These are phyloP conservation scores for Stagonosporopsis tanaceti DNA, from an alignment of 2,329 filamentous ascomycete species.

Conservation along the genomic window DNA sequence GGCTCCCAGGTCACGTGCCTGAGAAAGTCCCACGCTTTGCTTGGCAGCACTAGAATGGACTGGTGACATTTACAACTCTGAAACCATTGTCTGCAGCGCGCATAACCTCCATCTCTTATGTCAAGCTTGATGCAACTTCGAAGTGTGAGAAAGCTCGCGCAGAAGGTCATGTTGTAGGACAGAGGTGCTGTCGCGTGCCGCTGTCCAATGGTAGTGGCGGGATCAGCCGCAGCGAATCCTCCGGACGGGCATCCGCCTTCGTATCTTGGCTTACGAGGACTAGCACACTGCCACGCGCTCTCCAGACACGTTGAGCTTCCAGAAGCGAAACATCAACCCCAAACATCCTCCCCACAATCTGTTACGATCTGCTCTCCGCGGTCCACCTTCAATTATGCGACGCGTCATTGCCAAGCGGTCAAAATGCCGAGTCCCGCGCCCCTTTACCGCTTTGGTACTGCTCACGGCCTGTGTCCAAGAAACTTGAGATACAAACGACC, in stretches of 20 bases:
- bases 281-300: not conserved
- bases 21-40: too few species aligned
- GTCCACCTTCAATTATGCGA: slow-evolving; percentile 14
- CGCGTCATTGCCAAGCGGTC: slow-evolving; percentile 34
- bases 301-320: not conserved
- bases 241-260: slow-evolving; percentile 1
- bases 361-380: slow-evolving; percentile 9
- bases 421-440: slow-evolving; percentile 30
- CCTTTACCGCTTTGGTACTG: slow-evolving; percentile 29
- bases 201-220: slow-evolving; percentile 3
- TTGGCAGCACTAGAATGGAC: too few species aligned
- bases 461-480: slow-evolving; percentile 17
- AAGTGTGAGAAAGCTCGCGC: not conserved
- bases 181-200: not conserved
- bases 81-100: not conserved
- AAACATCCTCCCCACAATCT: slow-evolving; percentile 7
- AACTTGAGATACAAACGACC: slow-evolving; percentile 13
- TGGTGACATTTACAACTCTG: too few species aligned
- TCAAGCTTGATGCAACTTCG: not conserved
- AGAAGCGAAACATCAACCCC: not conserved
- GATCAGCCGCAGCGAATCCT: slow-evolving; percentile 5
- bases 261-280: not conserved
- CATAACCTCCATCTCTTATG: too few species aligned
- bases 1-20: too few species aligned
- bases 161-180: not conserved